Evolutionary conservation across 176 grass and related monocot genomes (phyloP), one percentile per base, ranked within the genome.

Genomic region (Chloris gayana): DNA sequence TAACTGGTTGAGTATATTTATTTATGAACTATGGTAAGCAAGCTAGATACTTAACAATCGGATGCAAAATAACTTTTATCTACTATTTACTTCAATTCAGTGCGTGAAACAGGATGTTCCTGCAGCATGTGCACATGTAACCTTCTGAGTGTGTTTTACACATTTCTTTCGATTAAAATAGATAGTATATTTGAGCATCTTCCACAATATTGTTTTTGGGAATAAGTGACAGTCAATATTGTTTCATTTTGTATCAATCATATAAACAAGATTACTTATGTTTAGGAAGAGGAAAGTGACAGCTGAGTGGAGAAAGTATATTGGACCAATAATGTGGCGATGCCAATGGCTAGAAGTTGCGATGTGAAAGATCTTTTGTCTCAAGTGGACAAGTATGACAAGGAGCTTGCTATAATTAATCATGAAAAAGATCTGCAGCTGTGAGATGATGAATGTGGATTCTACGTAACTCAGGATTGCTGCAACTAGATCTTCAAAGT

Each of bases 331-430:
- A 39, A 90, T 71, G 77, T 92, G 91, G 89, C 84, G 86, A 27
- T 94, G 89, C 17, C 87, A 98, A 39, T 94, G 92, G 92, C 82
- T 98, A 46, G 87, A n/a, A 89, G 77, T 54, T 98, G 39, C 85
- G 74, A n/a, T 53, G 92, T 98, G 74, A 94, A 92, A 46, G 86
- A 89, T 82, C 65, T 94, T 74, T 70, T 79, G 9, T 83, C 80
- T 7, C 92, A 94, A 83, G 57, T 89, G 74, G 83, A 66, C 85
- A 94, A 85, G 65, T 98, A 98, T 87, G 92, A 98, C 46, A 94
- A 79, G 78, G 92, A 93, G 50, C 88, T 94, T 83, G 78, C 85
- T 77, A 29, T 86, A 37, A 75, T 89, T 57, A 81, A 85, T 74
- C 86, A 86, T 91, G 86, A 91, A 77, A 98, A 94, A 47, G 76